Base-by-base conservation (phyloP, 2,329 filamentous ascomycete genomes). In the Hortaea werneckii region DNA sequence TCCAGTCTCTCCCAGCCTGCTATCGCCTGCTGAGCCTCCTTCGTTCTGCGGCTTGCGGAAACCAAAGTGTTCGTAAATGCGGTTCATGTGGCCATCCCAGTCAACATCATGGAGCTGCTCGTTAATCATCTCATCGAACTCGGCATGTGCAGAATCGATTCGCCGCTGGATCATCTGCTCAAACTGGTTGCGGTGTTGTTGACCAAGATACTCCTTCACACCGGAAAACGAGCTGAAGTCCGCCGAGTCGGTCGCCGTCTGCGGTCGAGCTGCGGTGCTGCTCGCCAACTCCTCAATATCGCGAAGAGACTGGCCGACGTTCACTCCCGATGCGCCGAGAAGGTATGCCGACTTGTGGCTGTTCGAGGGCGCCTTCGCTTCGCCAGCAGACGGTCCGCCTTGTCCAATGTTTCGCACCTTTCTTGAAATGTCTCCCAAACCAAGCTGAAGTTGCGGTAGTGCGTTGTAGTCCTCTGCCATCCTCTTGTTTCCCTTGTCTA, bases 1-100 rank as follows among this genome's bases (percentile, higher is more conserved):
- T n/a, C 71, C 70, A 41, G 13, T 50, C 41, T 50, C 51, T 41
- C 8, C 32, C 38, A 46, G 42, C n/a, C 54, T 56, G 27, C 58
- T 59, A 28, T 51, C 47, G 20, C 67, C 64, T 44, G 67, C 66
- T 11, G 20, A 13, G 43, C 32, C 30, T 59, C 64, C 52, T 9
- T 7, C 11, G 10, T 55, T 52, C 4, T 57, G 53, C 13, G 63
- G 70, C 51, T 67, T 70, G 38, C 71, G 74, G 11, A 98, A 83
- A 10, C 92, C 92, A 65, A 98, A 96, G 66, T 98, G 92, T 59
- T 95, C 82, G 67, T 95, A 96, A 53, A 98, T 95, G 54, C 82
- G 82, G 65, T 85, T 87, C 51, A 90, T 83, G 69, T 96, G 90
- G 11, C 85, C 83, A 57, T 95, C 89, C 89, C 92, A 96, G 64